phyloP scores from a whole-genome alignment of 2,329 filamentous ascomycete species.

The Fusarium poae region DNA sequence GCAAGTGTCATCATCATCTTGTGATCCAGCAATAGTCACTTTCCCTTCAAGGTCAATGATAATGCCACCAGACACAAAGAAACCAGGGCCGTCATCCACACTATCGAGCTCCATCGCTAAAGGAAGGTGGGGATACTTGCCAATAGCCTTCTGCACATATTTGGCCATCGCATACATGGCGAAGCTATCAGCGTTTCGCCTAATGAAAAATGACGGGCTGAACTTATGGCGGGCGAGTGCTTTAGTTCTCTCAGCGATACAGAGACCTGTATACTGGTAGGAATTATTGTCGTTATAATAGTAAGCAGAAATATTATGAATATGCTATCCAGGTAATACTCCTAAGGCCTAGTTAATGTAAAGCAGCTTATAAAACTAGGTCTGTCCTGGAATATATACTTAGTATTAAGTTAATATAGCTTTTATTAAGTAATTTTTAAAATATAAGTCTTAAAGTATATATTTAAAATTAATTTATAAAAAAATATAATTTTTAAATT shows the following conservation, averaged over 20 bases:
- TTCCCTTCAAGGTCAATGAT: not conserved
- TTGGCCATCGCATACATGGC: slow-evolving; percentile 5
- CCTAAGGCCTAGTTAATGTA: slow-evolving; percentile 4
- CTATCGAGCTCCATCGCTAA: not conserved
- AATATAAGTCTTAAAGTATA: no score
- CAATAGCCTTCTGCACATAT: not conserved
- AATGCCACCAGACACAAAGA: not conserved
- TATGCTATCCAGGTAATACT: not conserved
- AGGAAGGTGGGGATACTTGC: slow-evolving; percentile 4
- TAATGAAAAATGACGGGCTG: not conserved
- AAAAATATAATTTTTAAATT: no score
- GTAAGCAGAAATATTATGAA: not conserved
- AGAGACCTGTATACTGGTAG: not conserved
- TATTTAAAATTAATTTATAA: no score
- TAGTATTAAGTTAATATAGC: not conserved
- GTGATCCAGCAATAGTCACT: not conserved
- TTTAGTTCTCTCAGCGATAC: not conserved
- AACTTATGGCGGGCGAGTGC: not conserved
- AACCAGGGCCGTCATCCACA: not conserved
- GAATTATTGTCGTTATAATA: not conserved
- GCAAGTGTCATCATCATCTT: not conserved
- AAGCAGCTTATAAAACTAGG: slow-evolving; percentile 1
- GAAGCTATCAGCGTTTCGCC: not conserved
- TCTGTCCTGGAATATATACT: not conserved
- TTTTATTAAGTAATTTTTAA: no score